Evolutionary conservation across 257 asterid genomes (phyloP), one percentile per base, ranked within the genome.

Genomic region (Catharanthus roseus): DNA sequence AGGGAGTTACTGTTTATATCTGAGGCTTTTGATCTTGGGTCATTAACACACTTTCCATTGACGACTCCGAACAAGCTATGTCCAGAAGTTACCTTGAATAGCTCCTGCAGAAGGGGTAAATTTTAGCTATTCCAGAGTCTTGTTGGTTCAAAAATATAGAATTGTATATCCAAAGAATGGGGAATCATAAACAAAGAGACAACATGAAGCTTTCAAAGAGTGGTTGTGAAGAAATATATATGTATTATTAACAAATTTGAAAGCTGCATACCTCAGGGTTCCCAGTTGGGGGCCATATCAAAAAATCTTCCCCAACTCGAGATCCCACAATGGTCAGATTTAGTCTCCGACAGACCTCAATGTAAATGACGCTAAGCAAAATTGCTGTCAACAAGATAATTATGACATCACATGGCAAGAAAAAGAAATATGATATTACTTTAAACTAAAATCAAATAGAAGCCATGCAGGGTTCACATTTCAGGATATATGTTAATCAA

Each of bases 291-390:
- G 97, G 99, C 99, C 99, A 91, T 79, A 95, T 89, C 82, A 95
- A 81, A 82, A 95, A 95, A 42, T 91, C 97, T 78, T 95, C 99
- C 85, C 97, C 97, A 85, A 95, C 97, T 77, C 90, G 95, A 80
- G 99, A 90, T 77, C 98, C 97, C 74, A 91, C 92, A 72, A 95
- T 87, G 53, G 88, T 87, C 82, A 95, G 88, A 75, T 91, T 89
- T 72, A 91, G 95, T 77, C 97, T 85, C 79, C 80, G 92, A 72
- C 97, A 95, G 74, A 95, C 99, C 86, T 95, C 99, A 76, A 95
- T 95, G 47, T 95, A 91, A 67, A 91, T 88, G 76, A 91, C 91
- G 58, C 97, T 90, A 67, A 95, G 89, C 90, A 95, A 83, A 81
- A 95, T 91, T 73, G 92, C 96, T 95, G 95, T 71, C 72, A 58